Percentiles rank a stretch among this genome's conserved stretches.
Conservation (phyloP, 768 basidiomycete species). For the Macrolepiota dolichaula region DNA sequence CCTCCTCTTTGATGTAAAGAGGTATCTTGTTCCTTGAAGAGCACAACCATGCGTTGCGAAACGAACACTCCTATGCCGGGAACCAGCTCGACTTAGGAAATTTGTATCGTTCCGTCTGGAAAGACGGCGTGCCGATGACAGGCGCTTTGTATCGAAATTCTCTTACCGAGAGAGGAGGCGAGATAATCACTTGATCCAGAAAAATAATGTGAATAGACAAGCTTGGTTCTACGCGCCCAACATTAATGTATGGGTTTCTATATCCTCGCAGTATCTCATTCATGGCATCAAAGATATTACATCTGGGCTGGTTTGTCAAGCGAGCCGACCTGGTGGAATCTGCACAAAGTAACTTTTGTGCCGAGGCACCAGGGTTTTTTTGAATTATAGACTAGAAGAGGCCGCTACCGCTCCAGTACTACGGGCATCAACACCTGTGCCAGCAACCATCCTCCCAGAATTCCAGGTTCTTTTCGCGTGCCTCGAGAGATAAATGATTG, state of each 20-base stretch:
- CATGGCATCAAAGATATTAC: too few species aligned
- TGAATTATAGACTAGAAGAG: too few species aligned
- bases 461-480: slow-evolving; percentile 50
- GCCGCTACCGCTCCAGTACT: too few species aligned
- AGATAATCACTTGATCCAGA: neutral
- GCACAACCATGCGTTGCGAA: slow-evolving; percentile 59
- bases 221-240: neutral
- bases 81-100: slow-evolving; percentile 46
- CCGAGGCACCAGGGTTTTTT: too few species aligned
- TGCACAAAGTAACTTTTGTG: too few species aligned
- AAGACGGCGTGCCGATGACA: slow-evolving; percentile 57
- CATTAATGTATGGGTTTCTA: neutral
- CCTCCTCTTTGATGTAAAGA: slow-evolving; percentile 42
- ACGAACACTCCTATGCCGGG: slow-evolving; percentile 51
- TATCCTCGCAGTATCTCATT: too few species aligned
- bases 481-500: slow-evolving; percentile 63
- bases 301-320: too few species aligned
- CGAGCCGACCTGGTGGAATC: too few species aligned
- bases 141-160: slow-evolving; percentile 43
- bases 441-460: neutral
- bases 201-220: neutral
- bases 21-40: slow-evolving; percentile 58
- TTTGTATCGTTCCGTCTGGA: slow-evolving; percentile 37
- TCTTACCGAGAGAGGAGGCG: slow-evolving; percentile 23
- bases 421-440: neutral